A percentile compares a stretch with the other conserved stretches of the same genome.
Conservation (phyloP, 225 moss, liverwort and hornwort genomes). For the Polytrichum formosum region DNA sequence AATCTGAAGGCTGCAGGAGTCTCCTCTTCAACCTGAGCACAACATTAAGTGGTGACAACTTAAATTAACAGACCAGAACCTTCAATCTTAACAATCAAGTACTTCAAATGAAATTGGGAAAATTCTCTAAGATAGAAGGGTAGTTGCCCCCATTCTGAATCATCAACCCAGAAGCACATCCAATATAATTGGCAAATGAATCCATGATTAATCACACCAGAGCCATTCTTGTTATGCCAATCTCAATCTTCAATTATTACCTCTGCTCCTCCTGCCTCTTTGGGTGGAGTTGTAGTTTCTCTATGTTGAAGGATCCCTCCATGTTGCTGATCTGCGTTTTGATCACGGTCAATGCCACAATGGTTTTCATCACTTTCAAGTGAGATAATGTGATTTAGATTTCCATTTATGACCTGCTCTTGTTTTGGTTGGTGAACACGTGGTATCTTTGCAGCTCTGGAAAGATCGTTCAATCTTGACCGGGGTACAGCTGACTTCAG, state of each 20-base stretch:
- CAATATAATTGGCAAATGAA: no score
- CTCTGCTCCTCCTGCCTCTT: constrained; percentile 25
- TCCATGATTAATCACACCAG: no score
- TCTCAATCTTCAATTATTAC: constrained; percentile 12
- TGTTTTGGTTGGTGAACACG: constrained; percentile 27
- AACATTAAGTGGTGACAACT: not conserved
- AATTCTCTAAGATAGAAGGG: no score
- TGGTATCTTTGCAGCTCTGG: constrained; percentile 48
- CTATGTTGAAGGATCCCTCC: constrained; percentile 13
- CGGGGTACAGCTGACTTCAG: constrained; percentile 43
- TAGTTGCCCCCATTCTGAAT: no score
- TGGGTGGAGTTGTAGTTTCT: constrained; percentile 11
- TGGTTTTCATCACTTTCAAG: constrained; percentile 24
- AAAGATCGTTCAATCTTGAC: constrained; percentile 38
- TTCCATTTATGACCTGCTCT: constrained; percentile 19
- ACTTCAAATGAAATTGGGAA: no score
- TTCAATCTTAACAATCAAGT: no score
- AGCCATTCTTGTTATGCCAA: no score
- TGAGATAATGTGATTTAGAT: constrained; percentile 6
- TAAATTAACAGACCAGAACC: no score
- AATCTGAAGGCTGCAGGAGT: constrained; percentile 74
- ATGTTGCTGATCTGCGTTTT: constrained; percentile 9
- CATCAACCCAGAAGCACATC: no score
- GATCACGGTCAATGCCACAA: constrained; percentile 18
- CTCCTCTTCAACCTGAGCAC: constrained; percentile 30